Conservation (phyloP, 768 basidiomycete genomes). For the Serendipita sp. region DNA sequence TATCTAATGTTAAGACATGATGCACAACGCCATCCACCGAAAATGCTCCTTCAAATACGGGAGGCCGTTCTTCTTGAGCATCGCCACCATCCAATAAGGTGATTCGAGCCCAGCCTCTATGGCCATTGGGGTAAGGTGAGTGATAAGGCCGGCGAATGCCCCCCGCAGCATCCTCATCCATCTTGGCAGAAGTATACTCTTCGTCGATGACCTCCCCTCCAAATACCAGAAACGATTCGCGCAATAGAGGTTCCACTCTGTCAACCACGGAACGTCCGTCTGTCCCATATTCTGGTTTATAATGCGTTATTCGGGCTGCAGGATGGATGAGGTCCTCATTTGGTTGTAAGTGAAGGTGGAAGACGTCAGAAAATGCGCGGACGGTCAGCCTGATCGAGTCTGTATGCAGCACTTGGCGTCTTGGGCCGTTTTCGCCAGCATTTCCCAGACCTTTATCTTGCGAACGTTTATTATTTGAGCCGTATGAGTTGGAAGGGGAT, state of each 20-base stretch:
- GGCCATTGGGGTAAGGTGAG: conserved; percentile 21
- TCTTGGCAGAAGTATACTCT: conserved; percentile 33
- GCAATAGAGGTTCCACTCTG: conserved; percentile 44
- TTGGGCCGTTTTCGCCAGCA: background rate
- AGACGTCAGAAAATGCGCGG: conserved; percentile 46
- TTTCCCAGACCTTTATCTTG: background rate
- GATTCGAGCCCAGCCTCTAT: conserved; percentile 61
- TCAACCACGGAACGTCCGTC: conserved; percentile 31
- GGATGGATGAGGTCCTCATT: conserved; percentile 68
- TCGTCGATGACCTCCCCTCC: conserved; percentile 57
- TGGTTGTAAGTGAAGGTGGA: conserved; percentile 58
- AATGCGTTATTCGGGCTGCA: conserved; percentile 55
- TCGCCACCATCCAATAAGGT: conserved; percentile 51
- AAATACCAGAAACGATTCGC: conserved; percentile 49
- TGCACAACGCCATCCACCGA: conserved; percentile 47
- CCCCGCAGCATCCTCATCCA: conserved; percentile 49
- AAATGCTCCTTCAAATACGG: conserved; percentile 64
- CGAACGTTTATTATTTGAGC: conserved; percentile 4
- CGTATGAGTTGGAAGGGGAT: conserved; percentile 21
- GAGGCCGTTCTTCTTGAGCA: conserved; percentile 27
- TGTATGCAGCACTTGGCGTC: conserved; percentile 38
- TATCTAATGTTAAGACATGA: conserved; percentile 54
- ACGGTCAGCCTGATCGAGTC: conserved; percentile 58
- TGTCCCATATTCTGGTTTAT: conserved; percentile 28
- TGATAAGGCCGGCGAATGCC: conserved; percentile 29